phyloP scores from a whole-genome alignment of 257 asterid genomes.

The Gentiana macrophylla region DNA sequence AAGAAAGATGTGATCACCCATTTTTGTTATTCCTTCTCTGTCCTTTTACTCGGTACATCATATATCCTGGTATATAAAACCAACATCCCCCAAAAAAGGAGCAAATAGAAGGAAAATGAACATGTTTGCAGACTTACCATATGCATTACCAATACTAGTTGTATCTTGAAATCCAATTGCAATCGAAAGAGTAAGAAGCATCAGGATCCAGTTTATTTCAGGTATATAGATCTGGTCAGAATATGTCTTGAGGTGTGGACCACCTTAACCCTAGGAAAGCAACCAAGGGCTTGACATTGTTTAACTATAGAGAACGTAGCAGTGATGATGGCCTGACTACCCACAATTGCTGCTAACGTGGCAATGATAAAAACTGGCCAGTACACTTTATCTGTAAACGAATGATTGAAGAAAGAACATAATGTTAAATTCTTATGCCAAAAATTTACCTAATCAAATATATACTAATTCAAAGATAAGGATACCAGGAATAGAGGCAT shows the following conservation, averaged over 20 bases:
- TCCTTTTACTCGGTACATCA: too few species aligned
- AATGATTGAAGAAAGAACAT: neutral
- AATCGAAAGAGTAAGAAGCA: conserved; percentile 47
- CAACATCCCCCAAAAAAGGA: neutral
- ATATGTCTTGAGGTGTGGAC: conserved; percentile 55
- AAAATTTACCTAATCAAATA: neutral
- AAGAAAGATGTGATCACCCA: too few species aligned
- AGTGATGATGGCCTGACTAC: conserved; percentile 52
- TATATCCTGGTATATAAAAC: too few species aligned
- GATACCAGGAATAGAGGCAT: conserved; percentile 70
- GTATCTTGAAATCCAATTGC: conserved; percentile 52
- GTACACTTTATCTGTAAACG: conserved; percentile 30
- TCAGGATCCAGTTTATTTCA: conserved; percentile 58
- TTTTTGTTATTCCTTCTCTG: too few species aligned
- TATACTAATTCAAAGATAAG: neutral
- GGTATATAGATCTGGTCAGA: conserved; percentile 62
- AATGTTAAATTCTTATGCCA: neutral
- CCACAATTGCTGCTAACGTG: conserved; percentile 52
- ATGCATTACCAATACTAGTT: conserved; percentile 55
- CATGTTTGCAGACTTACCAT: conserved; percentile 31
- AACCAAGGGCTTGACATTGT: conserved; percentile 58
- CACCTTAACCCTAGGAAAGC: conserved; percentile 57
- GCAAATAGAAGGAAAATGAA: too few species aligned
- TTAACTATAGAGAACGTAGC: conserved; percentile 63
- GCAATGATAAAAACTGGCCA: conserved; percentile 60